Conservation (phyloP, 129 eudicot genomes). For the Scalesia atractyloides region DNA sequence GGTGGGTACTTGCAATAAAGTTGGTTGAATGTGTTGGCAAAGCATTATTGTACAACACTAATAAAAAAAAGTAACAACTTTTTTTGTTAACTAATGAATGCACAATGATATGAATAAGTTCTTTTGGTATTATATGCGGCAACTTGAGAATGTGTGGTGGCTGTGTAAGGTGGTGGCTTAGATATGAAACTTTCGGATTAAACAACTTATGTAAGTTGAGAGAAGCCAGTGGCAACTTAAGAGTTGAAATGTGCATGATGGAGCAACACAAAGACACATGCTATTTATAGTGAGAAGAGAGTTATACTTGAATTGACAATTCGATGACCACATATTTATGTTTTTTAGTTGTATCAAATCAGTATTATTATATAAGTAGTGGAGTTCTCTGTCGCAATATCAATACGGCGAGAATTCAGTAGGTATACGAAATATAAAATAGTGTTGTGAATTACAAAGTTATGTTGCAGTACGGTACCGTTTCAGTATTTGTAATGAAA, state of each 20-base stretch:
- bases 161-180: constrained; percentile 5
- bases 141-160: constrained; percentile 19
- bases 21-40: constrained; percentile 35
- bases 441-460: too few relatives aligned
- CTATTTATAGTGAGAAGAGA: constrained; percentile 13
- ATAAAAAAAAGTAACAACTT: too few relatives aligned
- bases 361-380: too few relatives aligned
- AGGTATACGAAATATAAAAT: too few relatives aligned
- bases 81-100: too few relatives aligned
- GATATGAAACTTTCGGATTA: constrained; percentile 12
- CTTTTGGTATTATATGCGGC: constrained; percentile 24
- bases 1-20: constrained; percentile 38
- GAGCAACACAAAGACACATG: background rate
- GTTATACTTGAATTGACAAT: constrained; percentile 4
- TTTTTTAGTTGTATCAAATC: background rate
- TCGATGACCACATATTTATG: background rate
- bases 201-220: background rate
- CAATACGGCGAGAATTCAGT: too few relatives aligned
- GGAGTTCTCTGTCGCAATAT: too few relatives aligned
- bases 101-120: background rate
- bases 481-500: too few relatives aligned
- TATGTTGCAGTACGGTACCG: too few relatives aligned
- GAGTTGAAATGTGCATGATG: constrained; percentile 30
- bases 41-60: constrained; percentile 26
- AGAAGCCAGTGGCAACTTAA: background rate